These are phyloP conservation scores for Magnolia officinalis DNA, from an alignment of 164 flowering plant species.

Conservation along the genomic window DNA sequence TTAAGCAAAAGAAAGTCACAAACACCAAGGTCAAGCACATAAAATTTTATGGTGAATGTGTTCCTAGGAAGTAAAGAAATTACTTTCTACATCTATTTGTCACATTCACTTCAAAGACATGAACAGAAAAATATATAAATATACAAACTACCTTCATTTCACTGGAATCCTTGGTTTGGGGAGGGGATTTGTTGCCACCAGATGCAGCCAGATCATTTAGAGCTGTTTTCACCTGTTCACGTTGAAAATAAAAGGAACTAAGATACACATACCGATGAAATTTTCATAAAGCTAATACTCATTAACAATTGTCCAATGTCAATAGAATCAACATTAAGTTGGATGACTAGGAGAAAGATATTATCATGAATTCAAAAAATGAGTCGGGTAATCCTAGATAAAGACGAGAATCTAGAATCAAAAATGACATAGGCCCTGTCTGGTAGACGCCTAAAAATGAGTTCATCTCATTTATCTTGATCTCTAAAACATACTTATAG, in stretches of 20 bases:
- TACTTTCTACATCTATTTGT: background rate
- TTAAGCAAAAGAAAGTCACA: background rate
- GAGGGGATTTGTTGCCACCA: constrained; percentile 10
- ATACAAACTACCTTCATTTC: background rate
- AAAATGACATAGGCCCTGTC: too few relatives aligned
- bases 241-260: background rate
- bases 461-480: too few relatives aligned
- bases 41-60: background rate
- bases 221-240: constrained; percentile 10
- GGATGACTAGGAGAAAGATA: background rate
- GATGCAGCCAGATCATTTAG: constrained; percentile 11
- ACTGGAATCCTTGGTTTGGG: constrained; percentile 12
- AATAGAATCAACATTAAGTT: background rate
- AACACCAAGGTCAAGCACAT: background rate
- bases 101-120: background rate
- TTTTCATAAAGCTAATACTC: background rate
- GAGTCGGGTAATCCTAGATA: background rate
- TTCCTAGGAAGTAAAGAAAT: background rate
- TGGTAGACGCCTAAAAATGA: too few relatives aligned
- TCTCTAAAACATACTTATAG: too few relatives aligned
- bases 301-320: background rate
- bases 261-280: background rate
- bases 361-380: background rate
- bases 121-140: background rate
- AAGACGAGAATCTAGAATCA: too few relatives aligned